Base-by-base conservation (phyloP, 768 basidiomycete species). In the Calocybe cyanea region DNA sequence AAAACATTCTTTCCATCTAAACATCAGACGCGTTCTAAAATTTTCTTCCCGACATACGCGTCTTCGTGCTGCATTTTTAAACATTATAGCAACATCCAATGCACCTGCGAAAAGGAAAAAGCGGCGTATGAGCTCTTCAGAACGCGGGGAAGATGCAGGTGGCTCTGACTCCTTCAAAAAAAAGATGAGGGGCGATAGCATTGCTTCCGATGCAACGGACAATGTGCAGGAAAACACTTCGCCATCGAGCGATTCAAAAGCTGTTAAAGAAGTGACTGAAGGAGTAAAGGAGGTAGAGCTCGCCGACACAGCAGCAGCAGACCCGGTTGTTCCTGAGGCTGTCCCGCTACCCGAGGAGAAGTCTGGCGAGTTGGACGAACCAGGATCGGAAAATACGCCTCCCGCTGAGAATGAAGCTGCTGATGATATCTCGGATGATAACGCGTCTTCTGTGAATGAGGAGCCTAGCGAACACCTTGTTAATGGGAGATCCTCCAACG, bases 241-340 rank as follows among this genome's bases (percentile, higher is more conserved):
- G 20, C 56, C 68, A 28, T 68, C 64, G 44, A 57, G 54, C n/a
- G 75, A 74, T 54, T 67, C 71, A 10, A 66, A 67, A 46, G 80
- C 68, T 24, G 83, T 87, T 18, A 85, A 81, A 59, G 83, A 82
- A 55, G 83, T 88, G 49, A 85, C 84, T 0, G 59, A 75, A 56
- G 85, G 84, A 3, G 87, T 87, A 39, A 70, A 81, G 50, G 73
- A 81, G 51, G 85, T 87, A 40, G 84, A 80, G 43, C 63, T 87
- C 39, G 76, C 77, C 30, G 80, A 73, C 32, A 65, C 63, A 34
- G 39, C n/a, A 32, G 31, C 45, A 35, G 48, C 14, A 19, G 25
- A 28, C 6, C 11, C 25, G 25, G 38, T 57, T 19, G 57, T 55
- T 11, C 68, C 71, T 2, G 68, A 69, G 53, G 61, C 57, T 36